phyloP scores from a whole-genome alignment of 1,139 yeast species.

The Suhomyces choctaworum region DNA sequence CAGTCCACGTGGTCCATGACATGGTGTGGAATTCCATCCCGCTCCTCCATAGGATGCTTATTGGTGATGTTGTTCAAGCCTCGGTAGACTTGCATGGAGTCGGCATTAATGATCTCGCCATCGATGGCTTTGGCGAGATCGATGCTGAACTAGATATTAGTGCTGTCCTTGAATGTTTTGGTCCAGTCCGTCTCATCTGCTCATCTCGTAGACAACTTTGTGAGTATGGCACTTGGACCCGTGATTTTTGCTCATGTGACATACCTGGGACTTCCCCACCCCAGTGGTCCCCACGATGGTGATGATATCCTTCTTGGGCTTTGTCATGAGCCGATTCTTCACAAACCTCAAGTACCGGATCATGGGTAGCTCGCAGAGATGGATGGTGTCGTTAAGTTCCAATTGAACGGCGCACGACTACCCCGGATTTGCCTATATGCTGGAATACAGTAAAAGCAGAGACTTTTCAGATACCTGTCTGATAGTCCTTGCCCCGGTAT shows the following conservation, averaged over 20 bases:
- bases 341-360: slow-evolving; percentile 22
- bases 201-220: too few species aligned
- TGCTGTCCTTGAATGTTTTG: too few species aligned
- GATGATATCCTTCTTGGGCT: slow-evolving; percentile 46
- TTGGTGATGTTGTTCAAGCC: slow-evolving; percentile 79
- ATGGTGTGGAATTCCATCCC: slow-evolving; percentile 78
- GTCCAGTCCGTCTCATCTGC: too few species aligned
- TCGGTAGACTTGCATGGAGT: slow-evolving; percentile 92
- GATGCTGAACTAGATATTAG: slow-evolving; percentile 52
- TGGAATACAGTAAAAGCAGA: too few species aligned
- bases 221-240: too few species aligned
- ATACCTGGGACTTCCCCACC: slow-evolving; percentile 89
- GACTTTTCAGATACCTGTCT: too few species aligned
- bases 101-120: slow-evolving; percentile 94
- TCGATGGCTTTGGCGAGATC: slow-evolving; percentile 74
- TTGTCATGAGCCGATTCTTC: slow-evolving; percentile 21
- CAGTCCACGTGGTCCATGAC: slow-evolving; percentile 81
- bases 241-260: slow-evolving; percentile 21
- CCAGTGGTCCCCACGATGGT: slow-evolving; percentile 96
- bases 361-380: slow-evolving; percentile 1
- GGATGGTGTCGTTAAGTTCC: neutral
- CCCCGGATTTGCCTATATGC: too few species aligned
- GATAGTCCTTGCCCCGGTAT: too few species aligned
- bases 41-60: slow-evolving; percentile 80
- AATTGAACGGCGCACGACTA: slow-evolving; percentile 6